Percentiles rank a stretch among this genome's conserved stretches.
Conservation (phyloP, 805 yeast genomes). For the Myxozyma neglecta region DNA sequence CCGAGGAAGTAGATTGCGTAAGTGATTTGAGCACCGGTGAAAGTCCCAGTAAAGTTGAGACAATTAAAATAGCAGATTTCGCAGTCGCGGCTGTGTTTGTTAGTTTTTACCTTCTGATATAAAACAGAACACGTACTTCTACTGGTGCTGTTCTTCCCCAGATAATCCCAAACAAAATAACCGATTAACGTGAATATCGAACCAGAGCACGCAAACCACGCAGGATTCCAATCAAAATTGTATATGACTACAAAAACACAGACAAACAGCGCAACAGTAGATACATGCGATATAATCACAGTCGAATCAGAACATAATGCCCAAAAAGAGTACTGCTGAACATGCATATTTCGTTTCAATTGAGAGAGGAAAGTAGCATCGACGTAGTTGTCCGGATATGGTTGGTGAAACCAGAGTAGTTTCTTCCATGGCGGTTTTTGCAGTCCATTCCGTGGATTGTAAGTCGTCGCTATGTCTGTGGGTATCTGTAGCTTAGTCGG, state of each 20-base stretch:
- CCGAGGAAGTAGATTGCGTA: conserved; percentile 85
- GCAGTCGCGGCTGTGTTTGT: conserved; percentile 15
- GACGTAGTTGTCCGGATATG: conserved; percentile 89
- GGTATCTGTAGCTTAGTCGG: too few species aligned
- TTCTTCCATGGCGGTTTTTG: conserved; percentile 65
- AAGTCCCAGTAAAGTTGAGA: conserved; percentile 68
- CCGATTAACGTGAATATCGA: conserved; percentile 38
- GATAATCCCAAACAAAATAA: conserved; percentile 34
- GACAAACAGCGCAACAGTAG: conserved; percentile 62
- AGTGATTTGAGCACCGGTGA: conserved; percentile 89
- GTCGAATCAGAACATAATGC: conserved; percentile 71
- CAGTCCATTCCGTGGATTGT: not conserved
- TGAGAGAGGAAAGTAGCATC: conserved; percentile 79
- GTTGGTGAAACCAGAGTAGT: conserved; percentile 78
- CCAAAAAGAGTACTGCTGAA: conserved; percentile 61
- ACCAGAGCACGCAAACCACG: conserved; percentile 36
- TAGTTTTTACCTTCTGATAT: not conserved
- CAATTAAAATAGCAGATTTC: conserved; percentile 68
- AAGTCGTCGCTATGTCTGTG: not conserved
- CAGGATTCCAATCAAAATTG: conserved; percentile 37
- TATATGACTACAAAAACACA: conserved; percentile 64
- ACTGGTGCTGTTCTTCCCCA: conserved; percentile 12
- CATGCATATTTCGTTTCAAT: conserved; percentile 72
- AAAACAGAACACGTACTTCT: conserved; percentile 1
- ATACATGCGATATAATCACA: conserved; percentile 63